These are phyloP conservation scores for Lotus japonicus DNA, from an alignment of 306 rosid genomes.

Conservation along the genomic window DNA sequence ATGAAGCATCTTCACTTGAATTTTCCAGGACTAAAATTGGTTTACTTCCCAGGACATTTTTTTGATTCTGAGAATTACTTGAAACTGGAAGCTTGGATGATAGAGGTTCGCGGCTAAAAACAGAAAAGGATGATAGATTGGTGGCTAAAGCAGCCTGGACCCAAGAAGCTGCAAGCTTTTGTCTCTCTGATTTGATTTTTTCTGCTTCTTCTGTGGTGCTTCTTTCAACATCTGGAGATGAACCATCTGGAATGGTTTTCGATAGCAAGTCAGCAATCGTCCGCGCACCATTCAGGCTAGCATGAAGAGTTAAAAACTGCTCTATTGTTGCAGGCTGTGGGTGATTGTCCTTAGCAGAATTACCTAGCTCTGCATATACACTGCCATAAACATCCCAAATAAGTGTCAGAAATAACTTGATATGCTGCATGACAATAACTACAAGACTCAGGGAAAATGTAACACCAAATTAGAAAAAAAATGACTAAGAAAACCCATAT, in stretches of 20 bases:
- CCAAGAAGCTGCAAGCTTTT: slow-evolving; percentile 71
- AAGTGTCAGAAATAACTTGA: slow-evolving; percentile 18
- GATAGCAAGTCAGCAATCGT: slow-evolving; percentile 56
- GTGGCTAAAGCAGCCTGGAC: slow-evolving; percentile 82
- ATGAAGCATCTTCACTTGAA: slow-evolving; percentile 26
- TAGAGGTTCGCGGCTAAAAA: slow-evolving; percentile 47
- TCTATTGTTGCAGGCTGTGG: slow-evolving; percentile 78
- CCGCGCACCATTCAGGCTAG: slow-evolving; percentile 48
- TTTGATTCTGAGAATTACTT: slow-evolving; percentile 51
- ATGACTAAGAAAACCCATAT: too few relatives aligned
- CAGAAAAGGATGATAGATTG: slow-evolving; percentile 66
- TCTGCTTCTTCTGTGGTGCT: slow-evolving; percentile 51
- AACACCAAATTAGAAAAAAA: background rate
- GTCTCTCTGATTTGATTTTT: slow-evolving; percentile 50
- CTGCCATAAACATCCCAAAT: slow-evolving; percentile 39
- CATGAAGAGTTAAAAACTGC: slow-evolving; percentile 70
- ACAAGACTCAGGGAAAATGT: too few relatives aligned
- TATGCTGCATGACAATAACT: background rate
- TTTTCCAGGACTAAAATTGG: slow-evolving; percentile 62
- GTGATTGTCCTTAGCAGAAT: slow-evolving; percentile 66
- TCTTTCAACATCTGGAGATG: slow-evolving; percentile 56
- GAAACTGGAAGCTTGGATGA: slow-evolving; percentile 35
- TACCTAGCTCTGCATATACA: slow-evolving; percentile 60
- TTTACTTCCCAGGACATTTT: slow-evolving; percentile 42
- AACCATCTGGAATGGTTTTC: slow-evolving; percentile 39